Base-by-base conservation (phyloP, 371 early-diverging fungal genomes). In the Catenaria anguillulae region DNA sequence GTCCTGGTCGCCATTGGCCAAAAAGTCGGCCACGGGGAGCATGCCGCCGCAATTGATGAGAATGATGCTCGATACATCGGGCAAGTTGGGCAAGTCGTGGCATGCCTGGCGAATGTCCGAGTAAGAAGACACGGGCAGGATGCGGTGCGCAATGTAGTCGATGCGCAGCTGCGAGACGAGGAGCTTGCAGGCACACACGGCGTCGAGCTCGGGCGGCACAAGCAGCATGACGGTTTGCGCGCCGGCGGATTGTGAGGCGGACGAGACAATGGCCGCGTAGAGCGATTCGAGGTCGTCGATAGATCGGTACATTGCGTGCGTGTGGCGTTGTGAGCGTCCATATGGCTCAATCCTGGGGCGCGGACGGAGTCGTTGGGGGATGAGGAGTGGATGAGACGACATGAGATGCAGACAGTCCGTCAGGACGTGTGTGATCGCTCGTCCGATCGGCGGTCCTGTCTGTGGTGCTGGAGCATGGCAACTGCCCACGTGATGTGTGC, bases 21-120 rank as follows among this genome's bases (percentile, higher is more conserved):
- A 76, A 13, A 81, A 68, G 31, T 90, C 84, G 24, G 72, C 73
- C 10, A 92, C 67, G 62, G 90, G 87, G 40, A 88, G 74, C 33
- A 79, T 64, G 2, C 84, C 92, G 10, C 92, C 93, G 69, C 92
- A 92, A 72, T 93, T 93, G 62, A 95, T 75, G 71, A 91, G 75
- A 36, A 93, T 71, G 34, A 92, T 76, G 0, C 86, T 77, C 15
- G 82, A 79, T 33, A 91, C 69, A 84, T 89, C 23, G 13, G 58
- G 19, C 24, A 33, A 54, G 24, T 33, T 24, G 23, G 10, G 50
- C n/a, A 81, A 67, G 21, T 74, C 69, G 23, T 65, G 61, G 65
- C 82, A 82, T 31, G 79, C 79, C 6, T 67, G 67, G 29, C 67
- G 68, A 0, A 92, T 70, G 64, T 89, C 89, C n/a, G 74, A 65